Evolutionary conservation across 73 alveolate genomes (phyloP), one percentile per base, ranked within the genome.

Genomic region (Tetrahymena borealis): DNA sequence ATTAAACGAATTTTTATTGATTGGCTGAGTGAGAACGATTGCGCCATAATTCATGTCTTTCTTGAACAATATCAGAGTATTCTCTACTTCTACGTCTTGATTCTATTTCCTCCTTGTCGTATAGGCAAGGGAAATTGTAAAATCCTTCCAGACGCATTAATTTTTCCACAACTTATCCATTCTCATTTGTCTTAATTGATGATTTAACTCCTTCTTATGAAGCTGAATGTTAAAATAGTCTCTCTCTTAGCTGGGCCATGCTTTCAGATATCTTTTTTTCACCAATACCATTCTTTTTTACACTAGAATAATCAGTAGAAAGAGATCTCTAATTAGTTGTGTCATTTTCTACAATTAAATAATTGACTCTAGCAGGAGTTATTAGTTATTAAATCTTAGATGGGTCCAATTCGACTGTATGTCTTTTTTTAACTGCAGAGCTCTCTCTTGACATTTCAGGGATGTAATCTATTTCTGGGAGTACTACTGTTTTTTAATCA

Each of bases 1-100:
- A 60, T 13, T 60, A 9, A 1, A 60, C 28, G 9, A 18, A 60
- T 60, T 60, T 60, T 18, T 60, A 60, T 60, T 60, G 35, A 35
- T 60, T 60, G 1, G 85, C 85, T 4, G 85, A 60, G 28, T 24
- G 85, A 60, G 85, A 60, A 6, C 85, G n/a, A 35, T 60, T 60
- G 13, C 85, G 85, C 28, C 85, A 24, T 60, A 60, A 18, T 60
- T 60, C 85, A 28, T 60, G n/a, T 60, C 85, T 60, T 6, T 60
- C 85, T 20, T 60, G 28, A 1, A 60, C 35, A 13, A 35, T 60
- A 24, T 60, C n/a, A 24, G 85, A 60, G 85, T 60, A 60, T 60
- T 60, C 85, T 60, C 85, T 60, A 60, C 85, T 60, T 60, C 85
- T 60, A 60, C 85, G 85, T 60, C 85, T 60, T 7, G 85, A 60